These are phyloP conservation scores for Pneumocystis wakefieldiae DNA, from an alignment of 1,139 yeast species.

Conservation along the genomic window DNA sequence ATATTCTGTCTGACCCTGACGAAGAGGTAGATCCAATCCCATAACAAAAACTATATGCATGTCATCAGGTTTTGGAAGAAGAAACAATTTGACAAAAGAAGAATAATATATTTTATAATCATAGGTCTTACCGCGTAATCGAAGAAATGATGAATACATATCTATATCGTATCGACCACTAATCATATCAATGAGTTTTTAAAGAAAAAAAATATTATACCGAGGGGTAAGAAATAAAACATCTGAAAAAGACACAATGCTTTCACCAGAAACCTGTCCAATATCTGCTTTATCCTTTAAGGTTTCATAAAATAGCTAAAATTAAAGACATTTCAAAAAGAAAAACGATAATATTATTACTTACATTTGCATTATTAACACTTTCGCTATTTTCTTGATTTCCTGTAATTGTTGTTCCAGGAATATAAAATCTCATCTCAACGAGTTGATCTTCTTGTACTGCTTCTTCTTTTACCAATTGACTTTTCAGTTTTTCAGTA, in stretches of 20 bases:
- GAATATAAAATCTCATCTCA: constrained; percentile 83
- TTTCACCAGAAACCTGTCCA: constrained; percentile 91
- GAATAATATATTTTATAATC: constrained; percentile 89
- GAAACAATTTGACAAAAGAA: constrained; percentile 78
- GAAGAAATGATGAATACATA: constrained; percentile 73
- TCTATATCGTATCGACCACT: constrained; percentile 97
- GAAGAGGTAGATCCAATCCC: constrained; percentile 86
- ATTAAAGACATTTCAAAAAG: not conserved
- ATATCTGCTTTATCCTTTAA: constrained; percentile 90
- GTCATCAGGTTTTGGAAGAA: constrained; percentile 89
- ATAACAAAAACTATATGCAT: constrained; percentile 73
- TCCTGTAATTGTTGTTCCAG: constrained; percentile 50
- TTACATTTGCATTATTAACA: constrained; percentile 18
- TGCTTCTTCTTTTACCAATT: not conserved
- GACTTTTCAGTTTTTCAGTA: constrained; percentile 5
- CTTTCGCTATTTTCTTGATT: constrained; percentile 24
- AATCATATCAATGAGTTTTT: not conserved
- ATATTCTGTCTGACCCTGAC: constrained; percentile 92
- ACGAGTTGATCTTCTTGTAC: constrained; percentile 57
- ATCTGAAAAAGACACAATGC: constrained; percentile 88
- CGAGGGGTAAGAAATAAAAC: constrained; percentile 82
- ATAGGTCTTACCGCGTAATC: constrained; percentile 93
- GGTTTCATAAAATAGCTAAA: constrained; percentile 35
- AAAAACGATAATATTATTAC: constrained; percentile 14
- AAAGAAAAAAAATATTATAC: not conserved